Conservation (phyloP, 179 eudicot species). For the Camellia oleifera region DNA sequence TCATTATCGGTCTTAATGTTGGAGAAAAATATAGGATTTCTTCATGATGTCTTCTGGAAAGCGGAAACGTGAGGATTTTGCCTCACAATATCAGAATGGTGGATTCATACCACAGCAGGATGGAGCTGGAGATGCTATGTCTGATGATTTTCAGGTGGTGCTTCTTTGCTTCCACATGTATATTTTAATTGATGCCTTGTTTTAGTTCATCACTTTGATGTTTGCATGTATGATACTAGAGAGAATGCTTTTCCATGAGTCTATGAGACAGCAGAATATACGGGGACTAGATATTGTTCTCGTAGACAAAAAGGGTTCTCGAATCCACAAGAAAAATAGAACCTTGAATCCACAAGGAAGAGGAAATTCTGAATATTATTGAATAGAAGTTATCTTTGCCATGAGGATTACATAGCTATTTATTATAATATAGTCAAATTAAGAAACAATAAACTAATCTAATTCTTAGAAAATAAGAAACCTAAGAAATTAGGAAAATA, state of each 20-base stretch:
- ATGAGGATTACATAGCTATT: too few relatives aligned
- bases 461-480: too few relatives aligned
- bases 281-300: too few relatives aligned
- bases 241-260: neutral
- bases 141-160: slow-evolving; percentile 55
- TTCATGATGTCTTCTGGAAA: slow-evolving; percentile 64
- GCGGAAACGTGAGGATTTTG: slow-evolving; percentile 77
- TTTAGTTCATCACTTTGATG: slow-evolving; percentile 1
- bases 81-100: slow-evolving; percentile 54
- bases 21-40: slow-evolving; percentile 58
- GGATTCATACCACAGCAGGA: slow-evolving; percentile 91
- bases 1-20: slow-evolving; percentile 1
- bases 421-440: too few relatives aligned
- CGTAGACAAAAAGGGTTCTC: too few relatives aligned
- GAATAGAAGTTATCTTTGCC: too few relatives aligned
- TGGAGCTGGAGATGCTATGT: slow-evolving; percentile 66
- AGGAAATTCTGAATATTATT: too few relatives aligned
- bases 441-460: too few relatives aligned
- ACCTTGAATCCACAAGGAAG: too few relatives aligned
- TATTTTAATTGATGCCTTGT: neutral
- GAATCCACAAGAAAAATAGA: too few relatives aligned
- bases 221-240: neutral
- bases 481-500: too few relatives aligned
- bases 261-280: too few relatives aligned
- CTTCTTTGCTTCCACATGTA: slow-evolving; percentile 1